Base-by-base conservation (phyloP, 2,329 filamentous ascomycete genomes). In the Claviceps paspali region DNA sequence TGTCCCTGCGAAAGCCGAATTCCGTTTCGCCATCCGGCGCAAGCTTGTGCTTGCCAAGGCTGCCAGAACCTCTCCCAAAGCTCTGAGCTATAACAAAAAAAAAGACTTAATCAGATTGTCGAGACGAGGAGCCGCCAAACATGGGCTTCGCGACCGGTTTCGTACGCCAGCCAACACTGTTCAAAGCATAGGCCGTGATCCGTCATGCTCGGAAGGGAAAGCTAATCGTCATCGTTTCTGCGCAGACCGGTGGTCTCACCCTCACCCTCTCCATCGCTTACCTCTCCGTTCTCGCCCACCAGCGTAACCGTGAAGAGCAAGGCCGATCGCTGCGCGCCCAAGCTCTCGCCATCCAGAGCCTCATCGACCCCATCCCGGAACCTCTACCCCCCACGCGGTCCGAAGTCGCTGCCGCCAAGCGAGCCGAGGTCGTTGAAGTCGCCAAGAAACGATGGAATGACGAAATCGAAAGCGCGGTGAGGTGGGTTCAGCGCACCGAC, bases 131-230 rank as follows among this genome's bases (percentile, higher is more conserved):
- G 9, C 8, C 26, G 24, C 18, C 33, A 17, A 60, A 41, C 47
- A 84, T 85, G 80, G 79, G 80, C 52, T 83, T 84, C 65, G 69
- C 73, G 46, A 68, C 75, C 29, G 81, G 82, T 48, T 82, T 86
- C 56, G 82, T 86, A 68, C 6, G 35, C n/a, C 28, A 36, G 7
- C 7, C 10, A 30, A 26, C 6, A 10, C 19, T 15, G n/a, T n/a
- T n/a, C n/a, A n/a, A n/a, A n/a, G n/a, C n/a, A n/a, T n/a, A n/a
- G n/a, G n/a, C n/a, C n/a, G n/a, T n/a, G n/a, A n/a, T n/a, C n/a
- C 7, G 5, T 18, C 3, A 33, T 15, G 3, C 17, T 34, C 11
- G 21, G 30, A 14, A 19, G 26, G 33, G 7, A 27, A 37, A 31
- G 35, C 35, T 37, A 31, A 37, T 19, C 5, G 2, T 6, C 5